A percentile compares a stretch with the other conserved stretches of the same genome.
These are phyloP conservation scores for Coccomyxa subellipsoidea DNA, from an alignment of 163 green algal species.

Conservation along the genomic window DNA sequence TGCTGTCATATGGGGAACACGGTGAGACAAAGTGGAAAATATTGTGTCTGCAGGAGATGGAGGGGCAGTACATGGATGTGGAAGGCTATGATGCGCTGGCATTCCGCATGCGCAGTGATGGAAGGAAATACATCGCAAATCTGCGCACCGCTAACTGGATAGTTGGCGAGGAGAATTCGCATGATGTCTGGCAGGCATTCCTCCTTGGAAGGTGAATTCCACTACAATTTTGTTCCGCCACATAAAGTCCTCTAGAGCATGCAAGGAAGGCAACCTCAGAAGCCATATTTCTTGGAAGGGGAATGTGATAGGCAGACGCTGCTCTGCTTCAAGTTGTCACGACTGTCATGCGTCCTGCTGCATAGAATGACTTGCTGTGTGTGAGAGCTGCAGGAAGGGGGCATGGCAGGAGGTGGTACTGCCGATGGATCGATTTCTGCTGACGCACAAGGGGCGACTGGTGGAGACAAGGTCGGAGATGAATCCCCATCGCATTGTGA, in stretches of 20 bases:
- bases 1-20: too few relatives aligned
- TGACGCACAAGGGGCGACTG: conserved; percentile 62
- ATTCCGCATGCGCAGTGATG: conserved; percentile 53
- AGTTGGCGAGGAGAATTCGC: conserved; percentile 29
- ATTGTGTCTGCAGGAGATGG: not conserved
- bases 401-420: conserved; percentile 59
- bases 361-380: not conserved
- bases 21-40: too few relatives aligned
- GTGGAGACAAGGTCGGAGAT: conserved; percentile 50
- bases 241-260: not conserved
- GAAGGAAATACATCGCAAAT: conserved; percentile 61
- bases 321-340: not conserved
- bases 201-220: conserved; percentile 42
- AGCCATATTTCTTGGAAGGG: too few relatives aligned
- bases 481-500: conserved; percentile 42
- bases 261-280: too few relatives aligned
- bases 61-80: conserved; percentile 29
- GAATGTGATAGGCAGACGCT: too few relatives aligned
- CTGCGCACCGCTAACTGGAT: conserved; percentile 69
- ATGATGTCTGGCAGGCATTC: conserved; percentile 68
- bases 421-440: conserved; percentile 53
- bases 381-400: conserved; percentile 34
- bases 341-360: not conserved
- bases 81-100: conserved; percentile 52
- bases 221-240: not conserved